These are phyloP conservation scores for Diaporthe vaccinii DNA, from an alignment of 2,329 filamentous ascomycete genomes.

Conservation along the genomic window DNA sequence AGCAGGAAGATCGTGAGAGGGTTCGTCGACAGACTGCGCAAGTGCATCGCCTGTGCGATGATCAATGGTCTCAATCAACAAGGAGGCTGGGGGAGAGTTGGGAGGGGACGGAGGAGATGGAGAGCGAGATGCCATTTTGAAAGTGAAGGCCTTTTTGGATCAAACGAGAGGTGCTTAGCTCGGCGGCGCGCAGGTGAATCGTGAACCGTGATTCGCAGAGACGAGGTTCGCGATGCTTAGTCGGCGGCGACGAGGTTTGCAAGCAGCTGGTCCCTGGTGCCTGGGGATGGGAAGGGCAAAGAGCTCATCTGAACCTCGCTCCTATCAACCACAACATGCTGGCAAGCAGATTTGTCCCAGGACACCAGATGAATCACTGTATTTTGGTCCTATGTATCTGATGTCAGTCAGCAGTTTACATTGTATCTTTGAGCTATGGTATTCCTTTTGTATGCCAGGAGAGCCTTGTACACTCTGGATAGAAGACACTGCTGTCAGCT, in stretches of 20 bases:
- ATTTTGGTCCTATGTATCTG: background rate
- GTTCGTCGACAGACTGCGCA: background rate
- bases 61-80: conserved; percentile 7
- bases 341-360: background rate
- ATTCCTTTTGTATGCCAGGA: background rate
- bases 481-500: background rate
- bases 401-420: background rate
- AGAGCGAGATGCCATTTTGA: background rate
- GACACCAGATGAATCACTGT: background rate
- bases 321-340: background rate
- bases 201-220: background rate
- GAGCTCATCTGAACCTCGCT: background rate
- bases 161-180: background rate
- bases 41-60: background rate
- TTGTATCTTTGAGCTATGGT: background rate
- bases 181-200: background rate
- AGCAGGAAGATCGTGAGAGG: background rate
- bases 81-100: background rate
- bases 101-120: background rate
- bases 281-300: background rate
- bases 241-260: background rate
- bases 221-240: conserved; percentile 9
- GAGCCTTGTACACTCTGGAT: too few species aligned
- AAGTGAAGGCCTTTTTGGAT: background rate
- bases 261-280: background rate